Evolutionary conservation across 2,329 filamentous ascomycete species (phyloP).

Genomic region (Hypoxylon sp.): DNA sequence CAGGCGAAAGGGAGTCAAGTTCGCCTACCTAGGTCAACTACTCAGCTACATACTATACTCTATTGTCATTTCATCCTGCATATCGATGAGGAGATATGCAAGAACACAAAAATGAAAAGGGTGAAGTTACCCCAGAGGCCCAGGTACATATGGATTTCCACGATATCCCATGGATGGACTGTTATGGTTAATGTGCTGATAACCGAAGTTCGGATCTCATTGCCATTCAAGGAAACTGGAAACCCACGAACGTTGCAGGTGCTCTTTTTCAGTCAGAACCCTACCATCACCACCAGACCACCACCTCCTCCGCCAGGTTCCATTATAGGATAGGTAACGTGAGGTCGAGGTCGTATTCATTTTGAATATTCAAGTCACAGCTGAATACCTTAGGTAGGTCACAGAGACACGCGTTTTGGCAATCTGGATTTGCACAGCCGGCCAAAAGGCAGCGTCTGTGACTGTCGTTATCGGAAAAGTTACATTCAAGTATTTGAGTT

Average conservation of each 20-base stretch:
- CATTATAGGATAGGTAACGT: conserved; percentile 6
- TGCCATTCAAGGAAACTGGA: conserved; percentile 36
- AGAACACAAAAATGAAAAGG: neutral
- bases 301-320: conserved; percentile 6
- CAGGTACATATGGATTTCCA: conserved; percentile 9
- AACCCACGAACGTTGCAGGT: conserved; percentile 10
- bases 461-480: conserved; percentile 18
- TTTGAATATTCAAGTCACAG: conserved; percentile 8
- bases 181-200: conserved; percentile 36
- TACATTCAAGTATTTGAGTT: conserved; percentile 41
- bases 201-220: conserved; percentile 35
- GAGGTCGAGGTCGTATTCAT: conserved; percentile 34
- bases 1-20: neutral
- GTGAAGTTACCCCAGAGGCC: neutral
- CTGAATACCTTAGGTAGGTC: neutral
- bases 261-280: neutral
- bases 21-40: neutral
- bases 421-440: conserved; percentile 16
- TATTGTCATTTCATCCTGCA: neutral
- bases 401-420: conserved; percentile 14
- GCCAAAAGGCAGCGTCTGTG: conserved; percentile 15
- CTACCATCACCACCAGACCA: neutral
- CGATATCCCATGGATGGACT: neutral
- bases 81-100: too few relatives aligned
- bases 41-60: neutral